Conservation (phyloP, 169 alveolate species). For the Perkinsus chesapeaki region DNA sequence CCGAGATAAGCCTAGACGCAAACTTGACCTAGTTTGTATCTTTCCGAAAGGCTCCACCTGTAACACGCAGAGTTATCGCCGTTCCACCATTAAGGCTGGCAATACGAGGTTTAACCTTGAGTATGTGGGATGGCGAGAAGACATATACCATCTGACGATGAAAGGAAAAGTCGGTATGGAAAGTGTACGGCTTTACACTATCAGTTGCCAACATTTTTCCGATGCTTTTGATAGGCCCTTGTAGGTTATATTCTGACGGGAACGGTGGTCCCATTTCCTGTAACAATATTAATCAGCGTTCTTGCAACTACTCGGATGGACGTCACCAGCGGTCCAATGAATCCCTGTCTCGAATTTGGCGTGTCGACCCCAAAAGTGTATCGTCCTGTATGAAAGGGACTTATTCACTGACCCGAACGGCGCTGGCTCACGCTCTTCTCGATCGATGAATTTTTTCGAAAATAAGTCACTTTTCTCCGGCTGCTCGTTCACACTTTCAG, state of each 20-base stretch:
- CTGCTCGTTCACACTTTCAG: neutral
- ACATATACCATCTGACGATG: neutral
- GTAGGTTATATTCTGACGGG: neutral
- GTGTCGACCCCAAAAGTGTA: neutral
- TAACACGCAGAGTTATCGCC: neutral
- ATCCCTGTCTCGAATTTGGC: neutral
- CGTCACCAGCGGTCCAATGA: neutral
- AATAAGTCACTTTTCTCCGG: neutral
- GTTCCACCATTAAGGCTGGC: neutral
- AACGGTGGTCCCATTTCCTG: neutral
- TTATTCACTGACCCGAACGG: no score
- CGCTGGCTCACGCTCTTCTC: neutral
- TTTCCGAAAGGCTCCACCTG: neutral
- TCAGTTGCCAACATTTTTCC: neutral
- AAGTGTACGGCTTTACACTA: neutral
- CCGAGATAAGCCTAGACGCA: neutral
- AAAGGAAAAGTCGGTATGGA: neutral
- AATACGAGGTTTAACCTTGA: neutral
- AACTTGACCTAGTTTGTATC: neutral
- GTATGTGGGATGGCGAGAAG: neutral
- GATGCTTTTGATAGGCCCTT: neutral
- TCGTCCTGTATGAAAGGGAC: neutral
- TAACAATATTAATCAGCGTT: neutral
- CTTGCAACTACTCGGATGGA: neutral
- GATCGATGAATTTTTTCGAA: neutral